These are phyloP conservation scores for Diplogelasinospora grovesii DNA, from an alignment of 495 filamentous ascomycete genomes.

Conservation along the genomic window DNA sequence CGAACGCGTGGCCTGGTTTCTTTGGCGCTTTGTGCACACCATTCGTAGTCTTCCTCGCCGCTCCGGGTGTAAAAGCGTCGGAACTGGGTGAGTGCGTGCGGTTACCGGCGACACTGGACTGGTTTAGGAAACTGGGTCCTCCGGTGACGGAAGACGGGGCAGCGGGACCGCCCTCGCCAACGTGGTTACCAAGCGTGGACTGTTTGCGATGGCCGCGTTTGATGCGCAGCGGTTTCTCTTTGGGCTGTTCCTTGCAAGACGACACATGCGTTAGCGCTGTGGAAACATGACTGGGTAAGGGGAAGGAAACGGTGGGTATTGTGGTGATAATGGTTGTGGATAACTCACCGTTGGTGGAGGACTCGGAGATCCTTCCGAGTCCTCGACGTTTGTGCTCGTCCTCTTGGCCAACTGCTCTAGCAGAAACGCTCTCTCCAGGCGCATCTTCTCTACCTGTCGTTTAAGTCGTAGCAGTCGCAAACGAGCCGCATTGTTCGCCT, in stretches of 20 bases:
- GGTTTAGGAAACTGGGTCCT: too few species aligned
- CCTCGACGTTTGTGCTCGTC: constrained; percentile 73
- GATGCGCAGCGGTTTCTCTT: constrained; percentile 82
- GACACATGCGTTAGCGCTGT: constrained; percentile 12
- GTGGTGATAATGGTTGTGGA: constrained; percentile 21
- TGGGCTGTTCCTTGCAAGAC: constrained; percentile 51
- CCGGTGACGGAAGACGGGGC: too few species aligned
- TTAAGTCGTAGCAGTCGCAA: constrained; percentile 72
- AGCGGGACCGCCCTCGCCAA: too few species aligned
- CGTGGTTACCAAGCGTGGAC: constrained; percentile 31
- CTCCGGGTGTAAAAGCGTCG: constrained; percentile 34
- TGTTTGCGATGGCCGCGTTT: constrained; percentile 68
- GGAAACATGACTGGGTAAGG: constrained; percentile 3
- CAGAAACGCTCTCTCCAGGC: constrained; percentile 82
- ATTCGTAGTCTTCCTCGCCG: constrained; percentile 23
- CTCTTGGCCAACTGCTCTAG: constrained; percentile 81
- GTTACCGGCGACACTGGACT: neutral
- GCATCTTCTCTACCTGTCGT: constrained; percentile 81
- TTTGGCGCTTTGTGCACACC: constrained; percentile 28
- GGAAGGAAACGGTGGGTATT: constrained; percentile 2
- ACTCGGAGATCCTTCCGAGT: constrained; percentile 65
- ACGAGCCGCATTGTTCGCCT: constrained; percentile 73
- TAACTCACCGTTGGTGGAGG: constrained; percentile 62
- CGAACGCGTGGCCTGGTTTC: constrained; percentile 43
- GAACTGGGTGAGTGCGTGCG: constrained; percentile 39